phyloP scores from a whole-genome alignment of 176 grass and related monocot genomes.

The Luzula sylvatica region DNA sequence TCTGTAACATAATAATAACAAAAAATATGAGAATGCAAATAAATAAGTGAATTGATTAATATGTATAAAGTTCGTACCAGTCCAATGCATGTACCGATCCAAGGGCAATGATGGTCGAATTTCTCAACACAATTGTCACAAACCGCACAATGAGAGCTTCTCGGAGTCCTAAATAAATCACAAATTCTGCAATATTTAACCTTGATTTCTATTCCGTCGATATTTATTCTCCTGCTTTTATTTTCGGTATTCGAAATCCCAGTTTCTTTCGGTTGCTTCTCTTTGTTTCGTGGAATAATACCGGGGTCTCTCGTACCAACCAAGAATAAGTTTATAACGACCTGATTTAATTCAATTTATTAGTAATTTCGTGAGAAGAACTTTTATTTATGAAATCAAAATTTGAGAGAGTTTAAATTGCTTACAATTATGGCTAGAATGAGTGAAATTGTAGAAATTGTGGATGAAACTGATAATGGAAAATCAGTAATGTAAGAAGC shows the following conservation, averaged over 20 bases:
- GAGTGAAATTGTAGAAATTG: constrained; percentile 17
- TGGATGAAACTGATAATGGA: background rate
- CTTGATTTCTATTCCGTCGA: constrained; percentile 26
- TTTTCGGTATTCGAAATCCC: background rate
- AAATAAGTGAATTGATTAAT: background rate
- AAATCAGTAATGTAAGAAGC: constrained; percentile 13
- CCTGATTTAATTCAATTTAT: constrained; percentile 8
- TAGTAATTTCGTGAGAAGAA: background rate
- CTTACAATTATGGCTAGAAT: constrained; percentile 31
- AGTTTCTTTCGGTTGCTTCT: background rate
- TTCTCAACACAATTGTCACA: constrained; percentile 61
- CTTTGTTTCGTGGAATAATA: constrained; percentile 35
- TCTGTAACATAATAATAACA: constrained; percentile 9
- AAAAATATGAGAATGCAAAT: background rate
- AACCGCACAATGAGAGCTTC: constrained; percentile 46
- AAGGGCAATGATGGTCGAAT: constrained; percentile 66
- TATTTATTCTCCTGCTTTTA: background rate
- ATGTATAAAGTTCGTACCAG: constrained; percentile 26
- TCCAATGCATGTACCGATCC: constrained; percentile 56
- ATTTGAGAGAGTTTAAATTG: too few relatives aligned
- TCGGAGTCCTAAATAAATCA: constrained; percentile 31
- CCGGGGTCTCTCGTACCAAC: constrained; percentile 44
- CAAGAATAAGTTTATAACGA: constrained; percentile 30
- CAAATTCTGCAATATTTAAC: constrained; percentile 46
- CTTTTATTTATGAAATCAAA: background rate